Percentiles rank a stretch among this genome's conserved stretches.
These are phyloP conservation scores for Tripterygium wilfordii DNA, from an alignment of 177 flowering plant species.

Conservation along the genomic window DNA sequence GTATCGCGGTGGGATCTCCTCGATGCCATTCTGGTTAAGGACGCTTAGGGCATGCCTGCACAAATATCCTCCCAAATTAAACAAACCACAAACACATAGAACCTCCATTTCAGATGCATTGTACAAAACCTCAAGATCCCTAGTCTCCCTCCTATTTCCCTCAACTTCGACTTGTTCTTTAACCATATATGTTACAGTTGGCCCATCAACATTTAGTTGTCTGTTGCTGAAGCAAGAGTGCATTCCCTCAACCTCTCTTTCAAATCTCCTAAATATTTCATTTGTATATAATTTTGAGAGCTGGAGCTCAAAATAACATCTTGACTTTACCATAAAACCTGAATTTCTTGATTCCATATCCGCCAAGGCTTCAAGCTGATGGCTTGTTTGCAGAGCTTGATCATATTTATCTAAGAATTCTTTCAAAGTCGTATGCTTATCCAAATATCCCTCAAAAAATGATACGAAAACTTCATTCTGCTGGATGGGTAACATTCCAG, in stretches of 20 bases:
- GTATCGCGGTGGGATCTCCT: constrained; percentile 43
- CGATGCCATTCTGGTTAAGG: constrained; percentile 34
- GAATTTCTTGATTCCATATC: constrained; percentile 29
- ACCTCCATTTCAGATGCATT: constrained; percentile 30
- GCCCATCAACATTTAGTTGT: constrained; percentile 20
- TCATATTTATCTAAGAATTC: constrained; percentile 33
- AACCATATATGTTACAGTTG: constrained; percentile 19
- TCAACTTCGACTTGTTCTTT: constrained; percentile 24
- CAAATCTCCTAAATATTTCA: constrained; percentile 23
- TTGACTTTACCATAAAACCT: constrained; percentile 15
- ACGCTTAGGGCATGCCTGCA: constrained; percentile 41
- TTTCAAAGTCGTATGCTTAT: constrained; percentile 26
- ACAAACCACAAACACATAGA: constrained; percentile 35
- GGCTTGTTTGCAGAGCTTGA: constrained; percentile 20
- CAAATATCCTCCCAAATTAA: constrained; percentile 34
- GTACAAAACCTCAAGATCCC: constrained; percentile 33
- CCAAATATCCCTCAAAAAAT: constrained; percentile 20
- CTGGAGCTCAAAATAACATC: constrained; percentile 31
- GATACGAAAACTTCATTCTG: constrained; percentile 12
- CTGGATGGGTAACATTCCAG: constrained; percentile 22
- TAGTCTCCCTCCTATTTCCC: constrained; percentile 23
- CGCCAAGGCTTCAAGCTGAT: constrained; percentile 26
- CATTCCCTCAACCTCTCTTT: constrained; percentile 32
- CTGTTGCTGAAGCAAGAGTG: constrained; percentile 21
- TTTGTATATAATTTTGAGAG: constrained; percentile 33